A percentile compares a stretch with the other conserved stretches of the same genome.
These are phyloP conservation scores for Cajanus cajan DNA, from an alignment of 306 rosid species.

Conservation along the genomic window DNA sequence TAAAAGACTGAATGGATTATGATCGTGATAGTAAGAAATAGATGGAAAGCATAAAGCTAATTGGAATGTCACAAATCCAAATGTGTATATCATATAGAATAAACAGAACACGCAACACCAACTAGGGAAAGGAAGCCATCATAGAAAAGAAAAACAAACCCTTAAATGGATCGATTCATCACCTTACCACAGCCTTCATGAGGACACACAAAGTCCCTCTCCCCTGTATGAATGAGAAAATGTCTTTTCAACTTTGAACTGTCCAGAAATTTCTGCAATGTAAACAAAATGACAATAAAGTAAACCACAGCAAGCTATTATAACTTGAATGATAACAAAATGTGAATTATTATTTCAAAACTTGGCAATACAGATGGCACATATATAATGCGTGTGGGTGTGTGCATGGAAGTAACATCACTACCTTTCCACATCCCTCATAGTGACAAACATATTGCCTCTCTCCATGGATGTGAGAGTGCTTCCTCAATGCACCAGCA, in stretches of 20 bases:
- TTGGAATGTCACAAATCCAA: neutral
- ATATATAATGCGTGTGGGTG: neutral
- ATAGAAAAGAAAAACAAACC: slow-evolving; percentile 15
- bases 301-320: slow-evolving; percentile 26
- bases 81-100: slow-evolving; percentile 13
- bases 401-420: neutral
- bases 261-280: slow-evolving; percentile 94
- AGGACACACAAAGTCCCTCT: slow-evolving; percentile 88
- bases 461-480: slow-evolving; percentile 97
- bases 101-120: slow-evolving; percentile 4
- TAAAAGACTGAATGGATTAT: neutral
- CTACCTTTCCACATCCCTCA: slow-evolving; percentile 96
- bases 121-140: neutral
- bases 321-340: neutral
- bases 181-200: slow-evolving; percentile 99
- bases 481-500: slow-evolving; percentile 98
- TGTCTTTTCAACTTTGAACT: slow-evolving; percentile 97
- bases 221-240: slow-evolving; percentile 93
- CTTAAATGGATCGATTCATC: slow-evolving; percentile 40
- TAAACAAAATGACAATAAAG: slow-evolving; percentile 44
- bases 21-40: neutral
- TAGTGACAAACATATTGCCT: slow-evolving; percentile 85
- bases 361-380: neutral
- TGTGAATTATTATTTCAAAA: neutral
- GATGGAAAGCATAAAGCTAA: slow-evolving; percentile 1